Evolutionary conservation across 305 asterid genomes (phyloP).

Genomic region (Fraxinus albicans): DNA sequence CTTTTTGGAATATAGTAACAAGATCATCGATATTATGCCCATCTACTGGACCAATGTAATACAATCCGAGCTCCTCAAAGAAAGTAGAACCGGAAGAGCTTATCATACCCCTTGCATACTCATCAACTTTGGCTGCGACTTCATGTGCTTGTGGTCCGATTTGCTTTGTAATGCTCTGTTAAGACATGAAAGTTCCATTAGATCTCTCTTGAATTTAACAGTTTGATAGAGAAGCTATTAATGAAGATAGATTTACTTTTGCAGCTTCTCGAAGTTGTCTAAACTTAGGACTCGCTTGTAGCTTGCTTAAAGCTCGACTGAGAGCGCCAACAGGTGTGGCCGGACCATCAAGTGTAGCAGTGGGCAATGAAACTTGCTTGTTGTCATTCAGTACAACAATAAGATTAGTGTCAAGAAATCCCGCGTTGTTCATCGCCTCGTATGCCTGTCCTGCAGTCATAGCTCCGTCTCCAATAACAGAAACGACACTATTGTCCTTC

Average conservation of each 20-base stretch:
- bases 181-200: not conserved
- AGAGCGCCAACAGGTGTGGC: conserved; percentile 75
- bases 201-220: not conserved
- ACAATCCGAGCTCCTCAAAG: conserved; percentile 67
- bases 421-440: conserved; percentile 73
- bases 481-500: conserved; percentile 51
- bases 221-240: not conserved
- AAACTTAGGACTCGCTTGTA: conserved; percentile 50
- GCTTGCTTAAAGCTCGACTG: conserved; percentile 48
- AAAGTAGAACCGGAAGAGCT: conserved; percentile 41
- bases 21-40: conserved; percentile 60
- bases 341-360: conserved; percentile 74
- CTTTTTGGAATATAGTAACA: conserved; percentile 45
- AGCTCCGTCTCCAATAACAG: conserved; percentile 76
- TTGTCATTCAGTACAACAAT: conserved; percentile 60
- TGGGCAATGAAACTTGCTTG: conserved; percentile 66
- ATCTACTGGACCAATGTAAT: conserved; percentile 59
- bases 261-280: conserved; percentile 57
- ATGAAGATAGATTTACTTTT: conserved; percentile 30
- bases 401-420: conserved; percentile 60
- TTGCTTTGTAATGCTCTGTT: conserved; percentile 50
- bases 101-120: conserved; percentile 35
- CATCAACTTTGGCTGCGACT: conserved; percentile 50
- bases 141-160: conserved; percentile 49
- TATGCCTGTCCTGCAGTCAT: conserved; percentile 81